These are phyloP conservation scores for Bothriochloa decipiens DNA, from an alignment of 176 grass and related monocot species.

Conservation along the genomic window DNA sequence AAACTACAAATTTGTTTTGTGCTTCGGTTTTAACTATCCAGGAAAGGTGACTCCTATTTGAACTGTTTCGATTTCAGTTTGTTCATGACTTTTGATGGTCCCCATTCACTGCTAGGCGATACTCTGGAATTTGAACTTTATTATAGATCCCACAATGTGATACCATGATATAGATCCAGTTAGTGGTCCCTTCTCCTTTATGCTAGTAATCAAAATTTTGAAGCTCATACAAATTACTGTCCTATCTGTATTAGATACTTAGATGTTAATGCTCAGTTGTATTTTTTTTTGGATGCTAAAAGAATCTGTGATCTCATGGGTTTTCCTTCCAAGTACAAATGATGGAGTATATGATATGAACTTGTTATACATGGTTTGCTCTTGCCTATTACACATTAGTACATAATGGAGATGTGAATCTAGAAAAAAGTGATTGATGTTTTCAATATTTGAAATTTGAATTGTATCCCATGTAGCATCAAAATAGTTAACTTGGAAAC, in stretches of 20 bases:
- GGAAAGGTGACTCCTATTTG: conserved; percentile 11
- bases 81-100: conserved; percentile 21
- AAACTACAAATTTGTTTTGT: background rate
- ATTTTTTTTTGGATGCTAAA: background rate
- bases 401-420: background rate
- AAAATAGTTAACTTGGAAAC: background rate
- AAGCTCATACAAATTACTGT: conserved; percentile 4
- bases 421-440: background rate
- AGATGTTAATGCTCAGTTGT: background rate
- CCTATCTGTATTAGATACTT: background rate
- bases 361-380: conserved; percentile 4
- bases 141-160: conserved; percentile 3
- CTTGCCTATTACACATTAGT: background rate
- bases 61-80: conserved; percentile 4
- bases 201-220: background rate
- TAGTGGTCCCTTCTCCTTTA: conserved; percentile 6
- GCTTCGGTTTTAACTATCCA: background rate
- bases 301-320: background rate
- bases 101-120: background rate
- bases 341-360: background rate
- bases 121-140: background rate
- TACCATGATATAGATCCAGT: background rate
- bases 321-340: conserved; percentile 28
- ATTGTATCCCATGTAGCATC: background rate
- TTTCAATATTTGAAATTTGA: conserved; percentile 19